A percentile compares a stretch with the other conserved stretches of the same genome.
These are phyloP conservation scores for Diaporthe sp. DNA, from an alignment of 2,329 filamentous ascomycete genomes.

Conservation along the genomic window DNA sequence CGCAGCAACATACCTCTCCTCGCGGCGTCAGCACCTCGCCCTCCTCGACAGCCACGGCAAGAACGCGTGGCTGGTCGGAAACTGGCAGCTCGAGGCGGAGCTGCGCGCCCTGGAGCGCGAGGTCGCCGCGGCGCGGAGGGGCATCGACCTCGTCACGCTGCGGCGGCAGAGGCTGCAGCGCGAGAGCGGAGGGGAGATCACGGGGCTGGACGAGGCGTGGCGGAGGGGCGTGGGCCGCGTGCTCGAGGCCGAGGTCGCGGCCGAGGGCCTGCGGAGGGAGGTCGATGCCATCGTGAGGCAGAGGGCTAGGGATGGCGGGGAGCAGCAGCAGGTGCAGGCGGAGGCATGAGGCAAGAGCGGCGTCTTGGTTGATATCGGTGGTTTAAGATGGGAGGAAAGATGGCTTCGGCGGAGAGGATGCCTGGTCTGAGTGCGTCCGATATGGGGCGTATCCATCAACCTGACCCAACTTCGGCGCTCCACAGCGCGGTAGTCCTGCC, in stretches of 20 bases:
- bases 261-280: conserved; percentile 76
- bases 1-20: conserved; percentile 63
- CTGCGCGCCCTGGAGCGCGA: conserved; percentile 79
- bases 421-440: background rate
- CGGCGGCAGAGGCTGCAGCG: conserved; percentile 78
- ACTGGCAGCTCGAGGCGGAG: conserved; percentile 82
- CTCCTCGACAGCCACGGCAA: conserved; percentile 87
- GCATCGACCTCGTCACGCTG: conserved; percentile 80
- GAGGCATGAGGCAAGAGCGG: background rate
- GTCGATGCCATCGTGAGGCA: conserved; percentile 73
- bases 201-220: conserved; percentile 80
- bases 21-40: conserved; percentile 69
- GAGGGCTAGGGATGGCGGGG: conserved; percentile 35
- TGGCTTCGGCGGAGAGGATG: background rate
- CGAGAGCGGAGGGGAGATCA: conserved; percentile 78
- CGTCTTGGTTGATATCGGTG: background rate
- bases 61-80: conserved; percentile 91
- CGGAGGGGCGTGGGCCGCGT: conserved; percentile 81
- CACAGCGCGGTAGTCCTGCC: background rate
- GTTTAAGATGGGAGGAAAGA: background rate
- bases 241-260: conserved; percentile 88
- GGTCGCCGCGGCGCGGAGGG: conserved; percentile 74
- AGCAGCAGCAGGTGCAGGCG: conserved; percentile 18
- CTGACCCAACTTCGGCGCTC: background rate
- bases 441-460: too few species aligned